Conservation (phyloP, 805 yeast genomes). For the Candida endomychidarum region DNA sequence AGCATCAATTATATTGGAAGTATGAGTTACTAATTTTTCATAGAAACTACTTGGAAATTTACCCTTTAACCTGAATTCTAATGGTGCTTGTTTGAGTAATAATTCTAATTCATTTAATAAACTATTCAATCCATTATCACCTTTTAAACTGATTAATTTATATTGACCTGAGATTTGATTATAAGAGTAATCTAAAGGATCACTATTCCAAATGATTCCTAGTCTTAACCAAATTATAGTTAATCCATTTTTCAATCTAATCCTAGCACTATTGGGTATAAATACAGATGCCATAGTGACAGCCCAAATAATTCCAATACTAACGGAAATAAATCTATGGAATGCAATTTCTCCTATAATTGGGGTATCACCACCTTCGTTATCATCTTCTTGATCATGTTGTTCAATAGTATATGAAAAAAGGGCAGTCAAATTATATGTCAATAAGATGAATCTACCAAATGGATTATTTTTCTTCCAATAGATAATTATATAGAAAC, state of each 20-base stretch:
- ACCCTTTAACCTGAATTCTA: conserved; percentile 75
- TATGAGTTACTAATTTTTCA: conserved; percentile 48
- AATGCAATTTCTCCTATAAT: conserved; percentile 71
- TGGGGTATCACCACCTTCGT: conserved; percentile 71
- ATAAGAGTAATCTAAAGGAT: conserved; percentile 55
- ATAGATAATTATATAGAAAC: conserved; percentile 57
- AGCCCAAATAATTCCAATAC: conserved; percentile 77
- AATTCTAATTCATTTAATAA: conserved; percentile 61
- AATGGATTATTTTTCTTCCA: conserved; percentile 66
- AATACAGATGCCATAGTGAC: conserved; percentile 62
- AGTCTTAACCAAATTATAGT: conserved; percentile 73
- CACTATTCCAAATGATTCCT: conserved; percentile 80
- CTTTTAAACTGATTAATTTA: conserved; percentile 44
- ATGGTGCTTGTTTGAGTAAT: conserved; percentile 67
- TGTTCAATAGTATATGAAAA: conserved; percentile 69
- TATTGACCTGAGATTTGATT: conserved; percentile 18
- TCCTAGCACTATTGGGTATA: conserved; percentile 75
- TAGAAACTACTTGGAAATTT: conserved; percentile 59
- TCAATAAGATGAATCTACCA: conserved; percentile 68
- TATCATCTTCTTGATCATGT: conserved; percentile 55
- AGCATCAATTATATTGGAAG: conserved; percentile 69
- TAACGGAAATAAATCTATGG: conserved; percentile 73
- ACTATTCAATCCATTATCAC: conserved; percentile 47
- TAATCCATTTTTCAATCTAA: conserved; percentile 61
- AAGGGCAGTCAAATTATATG: conserved; percentile 76